Percentiles rank a stretch among this genome's conserved stretches.
Evolutionary conservation across 202 grass and related monocot species (phyloP).

Genomic region (Carex arenaria): DNA sequence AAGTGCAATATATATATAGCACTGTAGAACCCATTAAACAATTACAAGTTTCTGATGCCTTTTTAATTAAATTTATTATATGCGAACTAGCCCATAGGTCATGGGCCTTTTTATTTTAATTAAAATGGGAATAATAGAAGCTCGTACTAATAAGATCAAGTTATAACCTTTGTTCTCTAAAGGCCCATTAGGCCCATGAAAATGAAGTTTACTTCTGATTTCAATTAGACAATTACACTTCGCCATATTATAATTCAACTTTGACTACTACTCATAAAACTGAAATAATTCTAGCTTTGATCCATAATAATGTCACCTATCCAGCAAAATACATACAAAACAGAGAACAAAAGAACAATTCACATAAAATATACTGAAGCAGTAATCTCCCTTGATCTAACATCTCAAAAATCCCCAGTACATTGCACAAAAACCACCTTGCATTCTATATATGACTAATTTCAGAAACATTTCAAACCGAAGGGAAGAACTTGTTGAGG

Average conservation of each 20-base stretch:
- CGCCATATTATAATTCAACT: too few relatives aligned
- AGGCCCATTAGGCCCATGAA: neutral
- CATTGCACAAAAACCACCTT: slow-evolving; percentile 27
- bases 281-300: neutral
- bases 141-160: neutral
- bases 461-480: slow-evolving; percentile 48
- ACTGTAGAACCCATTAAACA: too few relatives aligned
- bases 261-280: neutral
- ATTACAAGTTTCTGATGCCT: too few relatives aligned
- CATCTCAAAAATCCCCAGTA: slow-evolving; percentile 30
- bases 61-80: too few relatives aligned
- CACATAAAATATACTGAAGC: slow-evolving; percentile 22
- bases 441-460: slow-evolving; percentile 13
- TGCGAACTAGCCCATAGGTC: too few relatives aligned
- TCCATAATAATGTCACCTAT: slow-evolving; percentile 6
- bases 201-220: neutral
- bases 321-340: slow-evolving; percentile 16
- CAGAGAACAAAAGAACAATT: slow-evolving; percentile 7
- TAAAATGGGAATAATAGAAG: too few relatives aligned
- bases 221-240: too few relatives aligned
- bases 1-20: too few relatives aligned
- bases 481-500: slow-evolving; percentile 97
- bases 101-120: too few relatives aligned
- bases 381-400: slow-evolving; percentile 18
- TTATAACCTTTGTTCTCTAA: neutral